A percentile compares a stretch with the other conserved stretches of the same genome.
These are phyloP conservation scores for Annona squamosa DNA, from an alignment of 164 flowering plant species.

Conservation along the genomic window DNA sequence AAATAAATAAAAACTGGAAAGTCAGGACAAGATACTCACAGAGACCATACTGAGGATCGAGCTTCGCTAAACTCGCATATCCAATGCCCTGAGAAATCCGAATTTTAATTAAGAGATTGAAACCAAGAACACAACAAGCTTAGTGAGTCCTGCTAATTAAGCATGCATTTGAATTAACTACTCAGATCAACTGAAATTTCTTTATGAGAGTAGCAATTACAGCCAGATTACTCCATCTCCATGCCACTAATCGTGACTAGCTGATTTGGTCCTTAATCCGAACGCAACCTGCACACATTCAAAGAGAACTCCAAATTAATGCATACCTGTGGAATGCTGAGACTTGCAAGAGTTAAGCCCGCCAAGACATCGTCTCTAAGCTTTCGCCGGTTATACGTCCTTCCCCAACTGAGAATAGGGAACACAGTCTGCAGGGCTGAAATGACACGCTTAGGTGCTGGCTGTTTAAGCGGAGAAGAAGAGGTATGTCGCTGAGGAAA, in stretches of 20 bases:
- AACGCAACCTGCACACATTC: neutral
- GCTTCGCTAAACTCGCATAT: conserved; percentile 77
- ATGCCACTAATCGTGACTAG: neutral
- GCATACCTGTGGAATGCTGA: conserved; percentile 76
- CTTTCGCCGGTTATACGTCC: conserved; percentile 38
- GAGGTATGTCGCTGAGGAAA: conserved; percentile 22
- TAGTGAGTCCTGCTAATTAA: too few relatives aligned
- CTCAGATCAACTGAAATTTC: neutral
- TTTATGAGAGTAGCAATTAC: neutral
- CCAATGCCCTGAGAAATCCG: conserved; percentile 60
- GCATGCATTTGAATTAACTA: neutral
- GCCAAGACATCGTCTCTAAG: conserved; percentile 63
- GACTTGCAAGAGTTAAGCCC: conserved; percentile 76
- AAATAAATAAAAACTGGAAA: too few relatives aligned
- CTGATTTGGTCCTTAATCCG: neutral
- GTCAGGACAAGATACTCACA: conserved; percentile 42
- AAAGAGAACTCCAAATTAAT: too few relatives aligned
- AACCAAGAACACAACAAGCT: neutral
- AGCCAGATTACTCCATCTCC: neutral
- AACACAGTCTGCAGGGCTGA: conserved; percentile 38
- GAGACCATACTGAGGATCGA: conserved; percentile 90
- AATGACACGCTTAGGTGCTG: conserved; percentile 1
- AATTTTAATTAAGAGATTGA: neutral
- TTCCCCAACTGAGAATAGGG: conserved; percentile 68
- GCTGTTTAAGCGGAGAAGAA: conserved; percentile 15